Evolutionary conservation across 768 basidiomycete species (phyloP).

Genomic region (Suillus americanus): DNA sequence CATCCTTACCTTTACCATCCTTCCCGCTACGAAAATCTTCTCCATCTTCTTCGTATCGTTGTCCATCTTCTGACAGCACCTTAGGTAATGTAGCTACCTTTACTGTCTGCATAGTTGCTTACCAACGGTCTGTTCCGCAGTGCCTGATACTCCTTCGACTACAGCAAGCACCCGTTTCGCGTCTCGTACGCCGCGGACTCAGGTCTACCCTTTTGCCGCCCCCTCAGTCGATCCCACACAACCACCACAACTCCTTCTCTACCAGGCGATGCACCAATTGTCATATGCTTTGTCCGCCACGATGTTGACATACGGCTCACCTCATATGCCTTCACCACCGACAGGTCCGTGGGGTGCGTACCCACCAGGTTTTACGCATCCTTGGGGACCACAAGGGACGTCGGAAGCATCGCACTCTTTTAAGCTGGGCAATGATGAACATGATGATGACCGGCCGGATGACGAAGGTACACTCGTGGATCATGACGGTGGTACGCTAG

Average conservation of each 20-base stretch:
- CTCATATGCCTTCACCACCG: conserved; percentile 2
- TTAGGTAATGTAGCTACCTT: neutral
- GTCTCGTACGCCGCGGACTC: neutral
- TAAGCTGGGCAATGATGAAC: conserved; percentile 35
- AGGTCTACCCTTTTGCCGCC: conserved; percentile 26
- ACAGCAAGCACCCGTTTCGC: conserved; percentile 1
- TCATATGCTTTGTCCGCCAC: conserved; percentile 37
- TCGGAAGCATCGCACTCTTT: conserved; percentile 54
- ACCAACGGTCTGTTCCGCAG: neutral
- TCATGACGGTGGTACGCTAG: conserved; percentile 24
- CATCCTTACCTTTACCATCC: neutral
- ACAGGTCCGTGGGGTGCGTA: conserved; percentile 9
- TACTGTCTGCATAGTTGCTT: neutral
- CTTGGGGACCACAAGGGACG: conserved; percentile 21
- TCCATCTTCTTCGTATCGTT: neutral
- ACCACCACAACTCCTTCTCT: conserved; percentile 37
- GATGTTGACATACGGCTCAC: conserved; percentile 23
- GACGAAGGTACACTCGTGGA: neutral
- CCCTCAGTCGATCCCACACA: conserved; percentile 31
- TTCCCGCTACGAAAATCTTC: neutral
- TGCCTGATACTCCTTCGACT: neutral
- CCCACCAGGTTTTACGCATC: conserved; percentile 18
- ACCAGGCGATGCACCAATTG: conserved; percentile 42
- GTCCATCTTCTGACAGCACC: neutral
- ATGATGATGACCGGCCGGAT: conserved; percentile 9